Evolutionary conservation across 257 asterid genomes (phyloP).

Genomic region (Leptodermis oblonga): DNA sequence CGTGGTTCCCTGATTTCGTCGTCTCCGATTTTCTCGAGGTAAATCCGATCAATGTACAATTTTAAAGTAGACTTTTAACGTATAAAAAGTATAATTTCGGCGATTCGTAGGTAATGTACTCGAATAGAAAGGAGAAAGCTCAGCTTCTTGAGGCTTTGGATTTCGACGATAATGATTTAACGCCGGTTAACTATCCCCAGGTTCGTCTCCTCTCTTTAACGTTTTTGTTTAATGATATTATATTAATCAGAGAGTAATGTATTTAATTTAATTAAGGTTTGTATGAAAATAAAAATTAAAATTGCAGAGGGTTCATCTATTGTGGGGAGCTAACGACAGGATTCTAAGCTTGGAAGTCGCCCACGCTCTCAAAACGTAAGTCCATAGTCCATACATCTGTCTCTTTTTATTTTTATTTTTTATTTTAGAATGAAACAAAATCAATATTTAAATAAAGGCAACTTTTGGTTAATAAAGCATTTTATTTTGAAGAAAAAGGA

Average conservation of each 20-base stretch:
- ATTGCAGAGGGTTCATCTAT: conserved; percentile 15
- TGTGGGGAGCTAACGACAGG: conserved; percentile 24
- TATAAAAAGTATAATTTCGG: too few species aligned
- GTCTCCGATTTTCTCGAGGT: conserved; percentile 20
- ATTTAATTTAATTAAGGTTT: too few species aligned
- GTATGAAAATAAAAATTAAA: too few species aligned
- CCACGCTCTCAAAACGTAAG: conserved; percentile 10
- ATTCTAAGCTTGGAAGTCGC: conserved; percentile 21
- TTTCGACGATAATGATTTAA: conserved; percentile 14
- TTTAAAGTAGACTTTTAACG: too few species aligned
- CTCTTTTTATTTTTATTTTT: not conserved
- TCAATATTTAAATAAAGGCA: too few species aligned
- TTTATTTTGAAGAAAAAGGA: too few species aligned
- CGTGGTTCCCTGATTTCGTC: conserved; percentile 19
- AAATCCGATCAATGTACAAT: too few species aligned
- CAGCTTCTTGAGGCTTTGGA: conserved; percentile 26
- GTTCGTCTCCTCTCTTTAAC: not conserved
- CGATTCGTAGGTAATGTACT: conserved; percentile 22
- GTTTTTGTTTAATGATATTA: too few species aligned
- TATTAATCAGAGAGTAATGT: not conserved
- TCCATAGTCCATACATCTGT: not conserved
- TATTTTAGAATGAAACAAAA: too few species aligned
- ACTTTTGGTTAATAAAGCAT: too few species aligned
- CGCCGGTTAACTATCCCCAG: conserved; percentile 11
- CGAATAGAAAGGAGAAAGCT: conserved; percentile 23